phyloP scores from a whole-genome alignment of 805 yeast genomes.

The Suhomyces vadensis region DNA sequence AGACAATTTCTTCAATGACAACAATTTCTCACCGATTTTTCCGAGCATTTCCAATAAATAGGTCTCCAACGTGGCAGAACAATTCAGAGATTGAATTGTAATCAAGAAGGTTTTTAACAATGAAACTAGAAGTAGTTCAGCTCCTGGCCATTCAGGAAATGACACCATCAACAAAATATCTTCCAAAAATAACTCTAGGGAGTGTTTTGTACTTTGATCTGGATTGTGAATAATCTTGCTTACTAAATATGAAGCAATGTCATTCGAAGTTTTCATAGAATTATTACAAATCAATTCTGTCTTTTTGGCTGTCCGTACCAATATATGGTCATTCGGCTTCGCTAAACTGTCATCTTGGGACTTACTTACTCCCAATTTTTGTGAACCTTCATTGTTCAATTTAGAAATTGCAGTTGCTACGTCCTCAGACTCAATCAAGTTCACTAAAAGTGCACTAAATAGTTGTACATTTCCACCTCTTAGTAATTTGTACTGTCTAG shows the following conservation, averaged over 20 bases:
- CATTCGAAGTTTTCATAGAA: slow-evolving; percentile 17
- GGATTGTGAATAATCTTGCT: slow-evolving; percentile 23
- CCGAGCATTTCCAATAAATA: slow-evolving; percentile 64
- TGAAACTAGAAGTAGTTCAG: slow-evolving; percentile 50
- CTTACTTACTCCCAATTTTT: too few relatives aligned
- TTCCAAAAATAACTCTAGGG: slow-evolving; percentile 54
- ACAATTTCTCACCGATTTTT: slow-evolving; percentile 52
- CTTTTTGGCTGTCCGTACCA: neutral
- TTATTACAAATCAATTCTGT: neutral
- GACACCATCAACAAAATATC: slow-evolving; percentile 55
- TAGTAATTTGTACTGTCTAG: slow-evolving; percentile 45
- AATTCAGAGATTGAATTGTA: slow-evolving; percentile 39
- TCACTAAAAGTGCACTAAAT: slow-evolving; percentile 46
- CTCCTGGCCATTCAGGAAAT: slow-evolving; percentile 63
- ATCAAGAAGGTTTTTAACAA: slow-evolving; percentile 45
- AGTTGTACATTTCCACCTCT: slow-evolving; percentile 52
- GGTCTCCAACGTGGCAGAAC: slow-evolving; percentile 46
- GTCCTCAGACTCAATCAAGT: slow-evolving; percentile 31
- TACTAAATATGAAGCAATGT: slow-evolving; percentile 26
- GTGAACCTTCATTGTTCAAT: slow-evolving; percentile 20
- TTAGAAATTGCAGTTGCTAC: slow-evolving; percentile 8
- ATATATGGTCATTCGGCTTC: neutral
- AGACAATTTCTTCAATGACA: slow-evolving; percentile 30
- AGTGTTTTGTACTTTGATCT: slow-evolving; percentile 29
- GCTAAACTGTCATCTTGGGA: neutral